Percentiles rank a stretch among this genome's conserved stretches.
These are phyloP conservation scores for Phytopythium vexans DNA, from an alignment of 352 stramenopile genomes.

Conservation along the genomic window DNA sequence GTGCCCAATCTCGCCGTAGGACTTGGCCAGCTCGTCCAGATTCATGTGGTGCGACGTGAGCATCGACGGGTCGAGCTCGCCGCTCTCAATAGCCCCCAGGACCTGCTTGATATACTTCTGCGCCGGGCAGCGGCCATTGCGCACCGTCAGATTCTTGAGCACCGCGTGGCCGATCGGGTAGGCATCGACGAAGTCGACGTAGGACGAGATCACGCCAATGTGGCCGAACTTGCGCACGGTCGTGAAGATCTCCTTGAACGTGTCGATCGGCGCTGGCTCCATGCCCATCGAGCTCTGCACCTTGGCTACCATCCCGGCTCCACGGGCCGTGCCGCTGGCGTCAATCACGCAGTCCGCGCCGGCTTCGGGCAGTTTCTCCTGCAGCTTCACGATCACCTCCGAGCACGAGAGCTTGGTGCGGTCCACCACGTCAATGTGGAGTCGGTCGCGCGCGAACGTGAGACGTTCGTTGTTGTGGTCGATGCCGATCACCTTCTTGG, in stretches of 20 bases:
- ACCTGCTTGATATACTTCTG: slow-evolving; percentile 62
- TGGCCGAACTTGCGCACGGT: slow-evolving; percentile 56
- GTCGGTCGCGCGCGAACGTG: slow-evolving; percentile 50
- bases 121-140: slow-evolving; percentile 40
- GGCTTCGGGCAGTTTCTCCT: slow-evolving; percentile 39
- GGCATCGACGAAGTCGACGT: slow-evolving; percentile 29
- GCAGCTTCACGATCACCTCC: slow-evolving; percentile 47
- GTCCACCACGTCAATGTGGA: slow-evolving; percentile 66
- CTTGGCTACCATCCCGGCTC: slow-evolving; percentile 34
- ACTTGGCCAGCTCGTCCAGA: slow-evolving; percentile 51
- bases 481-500: slow-evolving; percentile 56
- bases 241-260: slow-evolving; percentile 58
- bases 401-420: slow-evolving; percentile 37
- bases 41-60: slow-evolving; percentile 54
- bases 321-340: slow-evolving; percentile 30
- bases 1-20: slow-evolving; percentile 47
- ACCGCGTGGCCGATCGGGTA: slow-evolving; percentile 61
- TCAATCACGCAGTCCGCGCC: slow-evolving; percentile 62
- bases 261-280: slow-evolving; percentile 44
- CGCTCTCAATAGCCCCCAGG: slow-evolving; percentile 47
- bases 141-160: slow-evolving; percentile 58
- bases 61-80: slow-evolving; percentile 47
- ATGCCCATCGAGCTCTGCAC: slow-evolving; percentile 52
- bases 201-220: slow-evolving; percentile 54
- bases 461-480: slow-evolving; percentile 47